Evolutionary conservation across 73 alveolate genomes (phyloP).

Genomic region (Paramecium sonneborni): DNA sequence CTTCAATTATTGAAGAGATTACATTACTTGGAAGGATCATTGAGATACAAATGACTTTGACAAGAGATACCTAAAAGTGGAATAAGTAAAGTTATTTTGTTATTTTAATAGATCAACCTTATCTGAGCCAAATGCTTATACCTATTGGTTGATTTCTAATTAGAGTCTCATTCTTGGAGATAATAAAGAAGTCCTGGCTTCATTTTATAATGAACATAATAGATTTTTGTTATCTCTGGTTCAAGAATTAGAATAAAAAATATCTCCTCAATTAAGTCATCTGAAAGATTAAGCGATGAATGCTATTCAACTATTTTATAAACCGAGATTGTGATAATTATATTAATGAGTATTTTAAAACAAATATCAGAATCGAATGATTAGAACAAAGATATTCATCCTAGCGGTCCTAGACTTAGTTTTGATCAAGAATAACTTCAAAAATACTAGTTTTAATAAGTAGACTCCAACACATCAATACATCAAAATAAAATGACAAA

Average conservation of each 20-base stretch:
- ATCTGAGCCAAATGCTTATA: slow-evolving; percentile 41
- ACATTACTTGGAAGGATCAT: slow-evolving; percentile 56
- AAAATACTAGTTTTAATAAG: neutral
- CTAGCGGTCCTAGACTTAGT: neutral
- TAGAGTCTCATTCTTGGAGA: neutral
- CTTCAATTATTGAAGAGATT: slow-evolving; percentile 31
- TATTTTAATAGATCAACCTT: neutral
- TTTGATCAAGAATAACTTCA: neutral
- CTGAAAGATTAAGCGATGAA: neutral
- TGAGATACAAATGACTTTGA: slow-evolving; percentile 61
- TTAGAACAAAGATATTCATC: neutral
- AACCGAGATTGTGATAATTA: slow-evolving; percentile 29
- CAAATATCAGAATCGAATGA: neutral
- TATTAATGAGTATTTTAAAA: neutral
- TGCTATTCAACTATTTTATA: slow-evolving; percentile 27
- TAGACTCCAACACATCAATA: slow-evolving; percentile 8
- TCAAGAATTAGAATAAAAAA: neutral
- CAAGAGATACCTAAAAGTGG: slow-evolving; percentile 67
- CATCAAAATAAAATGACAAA: neutral
- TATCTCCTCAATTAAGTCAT: neutral
- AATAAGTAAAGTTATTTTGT: neutral
- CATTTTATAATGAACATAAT: neutral
- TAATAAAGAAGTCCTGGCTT: neutral
- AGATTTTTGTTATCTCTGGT: neutral
- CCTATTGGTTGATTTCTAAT: slow-evolving; percentile 57